A percentile compares a stretch with the other conserved stretches of the same genome.
Conservation (phyloP, 2,329 filamentous ascomycete genomes). For the Xylariaceae sp. region DNA sequence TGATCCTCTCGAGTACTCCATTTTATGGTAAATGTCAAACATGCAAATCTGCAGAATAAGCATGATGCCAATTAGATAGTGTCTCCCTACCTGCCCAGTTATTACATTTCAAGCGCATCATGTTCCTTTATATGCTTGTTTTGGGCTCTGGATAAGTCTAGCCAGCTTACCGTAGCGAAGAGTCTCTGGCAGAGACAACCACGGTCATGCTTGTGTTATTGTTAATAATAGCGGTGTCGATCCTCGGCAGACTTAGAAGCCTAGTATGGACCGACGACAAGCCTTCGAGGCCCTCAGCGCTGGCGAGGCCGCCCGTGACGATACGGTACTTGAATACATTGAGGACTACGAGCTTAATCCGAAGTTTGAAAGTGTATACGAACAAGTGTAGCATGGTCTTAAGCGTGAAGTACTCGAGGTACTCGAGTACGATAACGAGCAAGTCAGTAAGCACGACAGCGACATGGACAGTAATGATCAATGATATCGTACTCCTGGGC, state of each 20-base stretch:
- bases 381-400: constrained; percentile 21
- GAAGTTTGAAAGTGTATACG: constrained; percentile 20
- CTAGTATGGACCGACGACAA: background rate
- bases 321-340: constrained; percentile 18
- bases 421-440: constrained; percentile 17
- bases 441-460: constrained; percentile 17
- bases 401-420: constrained; percentile 17
- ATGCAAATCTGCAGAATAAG: no score
- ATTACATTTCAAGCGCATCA: constrained; percentile 22
- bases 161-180: background rate
- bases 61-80: constrained; percentile 8
- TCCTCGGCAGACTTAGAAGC: constrained; percentile 10
- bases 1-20: no score
- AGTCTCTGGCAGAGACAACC: constrained; percentile 1
- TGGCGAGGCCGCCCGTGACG: constrained; percentile 14
- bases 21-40: no score
- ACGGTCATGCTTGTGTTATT: constrained; percentile 15
- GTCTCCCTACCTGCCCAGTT: constrained; percentile 21
- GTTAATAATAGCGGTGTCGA: background rate
- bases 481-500: constrained; percentile 13
- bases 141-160: background rate
- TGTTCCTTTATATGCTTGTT: constrained; percentile 6
- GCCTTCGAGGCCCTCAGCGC: background rate
- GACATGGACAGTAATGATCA: constrained; percentile 18
- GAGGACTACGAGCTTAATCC: constrained; percentile 20